Percentiles rank a stretch among this genome's conserved stretches.
These are phyloP conservation scores for Capronia epimyces DNA, from an alignment of 2,329 filamentous ascomycete species.

Conservation along the genomic window DNA sequence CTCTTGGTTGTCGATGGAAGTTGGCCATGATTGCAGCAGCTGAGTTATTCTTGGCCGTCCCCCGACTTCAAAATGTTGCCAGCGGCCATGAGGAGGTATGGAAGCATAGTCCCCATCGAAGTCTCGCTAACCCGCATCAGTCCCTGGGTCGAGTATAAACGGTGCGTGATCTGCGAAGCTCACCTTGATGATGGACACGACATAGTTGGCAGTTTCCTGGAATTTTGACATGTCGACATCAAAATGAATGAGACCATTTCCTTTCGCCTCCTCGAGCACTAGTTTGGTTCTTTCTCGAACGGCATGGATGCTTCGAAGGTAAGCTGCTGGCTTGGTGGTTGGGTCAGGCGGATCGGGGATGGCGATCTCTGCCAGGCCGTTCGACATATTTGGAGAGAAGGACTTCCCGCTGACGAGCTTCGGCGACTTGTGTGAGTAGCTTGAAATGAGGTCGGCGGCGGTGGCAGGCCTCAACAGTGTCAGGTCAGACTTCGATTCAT, in stretches of 20 bases:
- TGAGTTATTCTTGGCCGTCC: constrained; percentile 46
- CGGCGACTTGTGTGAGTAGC: constrained; percentile 28
- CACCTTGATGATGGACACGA: constrained; percentile 93
- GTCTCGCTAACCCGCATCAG: constrained; percentile 52
- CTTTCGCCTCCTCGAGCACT: constrained; percentile 69
- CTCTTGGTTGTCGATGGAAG: constrained; percentile 60
- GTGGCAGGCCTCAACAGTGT: constrained; percentile 11
- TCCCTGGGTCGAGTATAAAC: neutral
- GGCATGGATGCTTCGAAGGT: constrained; percentile 81
- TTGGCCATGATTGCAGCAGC: constrained; percentile 45
- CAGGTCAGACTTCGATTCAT: constrained; percentile 14
- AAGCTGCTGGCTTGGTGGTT: constrained; percentile 77
- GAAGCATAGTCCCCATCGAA: constrained; percentile 61
- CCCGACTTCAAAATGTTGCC: constrained; percentile 60
- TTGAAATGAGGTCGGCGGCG: constrained; percentile 21
- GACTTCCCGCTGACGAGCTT: constrained; percentile 21
- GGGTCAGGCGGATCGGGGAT: constrained; percentile 84
- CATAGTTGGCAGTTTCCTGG: constrained; percentile 73
- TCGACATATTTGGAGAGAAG: constrained; percentile 18
- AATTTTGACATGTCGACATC: constrained; percentile 84
- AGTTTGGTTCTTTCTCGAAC: constrained; percentile 74
- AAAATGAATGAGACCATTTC: constrained; percentile 76
- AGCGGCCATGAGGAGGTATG: constrained; percentile 74
- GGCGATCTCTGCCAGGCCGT: constrained; percentile 59
- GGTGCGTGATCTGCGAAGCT: constrained; percentile 27